Percentiles rank a stretch among this genome's conserved stretches.
Conservation (phyloP, 2,329 filamentous ascomycete species). For the Beauveria sp. region DNA sequence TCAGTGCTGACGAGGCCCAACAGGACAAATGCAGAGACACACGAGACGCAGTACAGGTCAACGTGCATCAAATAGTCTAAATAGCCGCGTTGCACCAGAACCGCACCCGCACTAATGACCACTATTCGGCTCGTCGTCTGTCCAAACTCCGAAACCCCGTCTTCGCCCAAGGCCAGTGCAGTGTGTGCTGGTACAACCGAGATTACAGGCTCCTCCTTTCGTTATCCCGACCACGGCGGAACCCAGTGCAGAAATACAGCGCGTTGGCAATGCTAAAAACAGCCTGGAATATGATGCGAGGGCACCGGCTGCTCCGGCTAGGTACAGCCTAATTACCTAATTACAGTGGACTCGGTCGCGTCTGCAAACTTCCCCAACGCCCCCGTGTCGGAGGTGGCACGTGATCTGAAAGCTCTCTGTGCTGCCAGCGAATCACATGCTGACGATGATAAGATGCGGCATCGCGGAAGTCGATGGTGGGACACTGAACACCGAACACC, state of each 20-base stretch:
- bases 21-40: too few relatives aligned
- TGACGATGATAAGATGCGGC: constrained; percentile 1
- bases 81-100: too few relatives aligned
- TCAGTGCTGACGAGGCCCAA: too few relatives aligned
- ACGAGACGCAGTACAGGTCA: too few relatives aligned
- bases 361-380: not conserved
- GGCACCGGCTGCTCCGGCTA: not conserved
- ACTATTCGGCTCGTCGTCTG: not conserved
- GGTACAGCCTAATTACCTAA: too few relatives aligned
- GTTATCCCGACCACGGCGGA: not conserved
- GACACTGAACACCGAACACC: too few relatives aligned
- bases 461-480: not conserved
- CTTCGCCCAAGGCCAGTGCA: not conserved
- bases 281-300: too few relatives aligned
- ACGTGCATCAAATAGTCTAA: too few relatives aligned
- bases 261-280: too few relatives aligned
- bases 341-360: not conserved
- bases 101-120: too few relatives aligned
- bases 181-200: not conserved
- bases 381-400: not conserved
- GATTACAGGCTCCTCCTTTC: not conserved
- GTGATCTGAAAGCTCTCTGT: not conserved
- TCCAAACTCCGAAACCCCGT: not conserved
- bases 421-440: constrained; percentile 27
- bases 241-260: not conserved